phyloP scores from a whole-genome alignment of 495 filamentous ascomycete genomes.

The Penicillium chermesinum region DNA sequence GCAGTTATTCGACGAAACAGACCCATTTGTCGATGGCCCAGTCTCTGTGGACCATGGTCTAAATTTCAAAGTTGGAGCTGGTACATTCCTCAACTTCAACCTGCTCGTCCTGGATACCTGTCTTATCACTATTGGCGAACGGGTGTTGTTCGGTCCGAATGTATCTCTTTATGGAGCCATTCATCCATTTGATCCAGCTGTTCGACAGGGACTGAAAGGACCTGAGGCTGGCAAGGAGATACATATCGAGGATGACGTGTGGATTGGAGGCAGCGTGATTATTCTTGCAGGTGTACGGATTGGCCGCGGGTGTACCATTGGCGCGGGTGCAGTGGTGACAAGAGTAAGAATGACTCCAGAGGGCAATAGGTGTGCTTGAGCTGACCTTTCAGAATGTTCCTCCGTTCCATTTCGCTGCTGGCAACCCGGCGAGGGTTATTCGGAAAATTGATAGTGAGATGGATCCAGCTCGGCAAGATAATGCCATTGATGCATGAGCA shows the following conservation, averaged over 20 bases:
- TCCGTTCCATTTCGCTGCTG: constrained; percentile 51
- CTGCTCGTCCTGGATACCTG: constrained; percentile 72
- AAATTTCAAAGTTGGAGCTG: constrained; percentile 60
- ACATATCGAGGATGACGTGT: constrained; percentile 75
- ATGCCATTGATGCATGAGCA: background rate
- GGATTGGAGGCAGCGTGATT: constrained; percentile 60
- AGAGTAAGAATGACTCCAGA: constrained; percentile 46
- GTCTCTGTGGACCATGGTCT: constrained; percentile 70
- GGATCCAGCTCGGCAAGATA: constrained; percentile 5
- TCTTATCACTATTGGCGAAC: constrained; percentile 64
- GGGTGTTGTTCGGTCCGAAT: constrained; percentile 74
- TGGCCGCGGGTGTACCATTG: constrained; percentile 56
- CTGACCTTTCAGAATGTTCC: constrained; percentile 44
- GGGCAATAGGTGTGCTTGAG: background rate
- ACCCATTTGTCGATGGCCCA: constrained; percentile 63
- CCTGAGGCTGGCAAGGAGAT: constrained; percentile 72
- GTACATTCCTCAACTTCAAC: constrained; percentile 71
- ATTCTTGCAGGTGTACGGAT: constrained; percentile 17
- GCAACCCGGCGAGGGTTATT: constrained; percentile 59
- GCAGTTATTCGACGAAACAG: constrained; percentile 46
- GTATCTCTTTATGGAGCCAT: constrained; percentile 62
- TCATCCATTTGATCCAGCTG: constrained; percentile 65
- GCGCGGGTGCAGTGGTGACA: constrained; percentile 77
- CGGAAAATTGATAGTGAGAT: constrained; percentile 22
- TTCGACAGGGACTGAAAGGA: constrained; percentile 63